Evolutionary conservation across 2,329 filamentous ascomycete genomes (phyloP), one percentile per base, ranked within the genome.

Genomic region (Exophiala mesophila): DNA sequence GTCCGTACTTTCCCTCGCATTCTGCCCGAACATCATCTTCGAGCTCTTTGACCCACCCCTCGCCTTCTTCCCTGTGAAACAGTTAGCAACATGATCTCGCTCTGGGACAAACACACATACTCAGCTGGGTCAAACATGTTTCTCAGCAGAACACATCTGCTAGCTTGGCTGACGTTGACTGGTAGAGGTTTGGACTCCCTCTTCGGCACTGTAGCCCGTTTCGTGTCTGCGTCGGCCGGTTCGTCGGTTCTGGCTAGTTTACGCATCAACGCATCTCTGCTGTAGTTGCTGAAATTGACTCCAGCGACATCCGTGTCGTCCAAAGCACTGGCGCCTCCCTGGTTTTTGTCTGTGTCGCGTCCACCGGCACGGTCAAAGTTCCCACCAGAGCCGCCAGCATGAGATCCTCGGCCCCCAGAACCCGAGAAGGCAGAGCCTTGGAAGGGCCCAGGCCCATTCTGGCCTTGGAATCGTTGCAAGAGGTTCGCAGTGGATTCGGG

Each of bases 211-310:
- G 82, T 70, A 45, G 84, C 73, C 63, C 78, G 77, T 67, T 86
- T 80, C 55, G 83, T 78, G 58, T 77, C 78, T 57, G 75, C 71
- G 58, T 78, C 77, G 56, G 75, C 70, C 49, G 74, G 69, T 55
- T 97, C 88, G 69, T 97, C 89, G 70, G 85, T 90, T 76, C 92
- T 83, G 63, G 92, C 89, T 68, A 98, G 85, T 72, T 97, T 96
- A 67, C 88, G 82, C 92, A 98, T 98, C 69, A 98, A 82, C 62
- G 89, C 87, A 72, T 97, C 88, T 70, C 92, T 87, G 75, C 88
- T 95, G 73, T 94, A 96, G 68, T 96, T 96, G 77, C 88, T 95
- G 83, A 97, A 97, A 71, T 97, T 97, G 68, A 98, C 90, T 61
- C 92, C 92, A 38, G 86, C 88, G 63, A 98, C 92, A 66, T 98